Evolutionary conservation across 148 eudicot species (phyloP), one percentile per base, ranked within the genome.

Genomic region (Chenopodium berlandieri): DNA sequence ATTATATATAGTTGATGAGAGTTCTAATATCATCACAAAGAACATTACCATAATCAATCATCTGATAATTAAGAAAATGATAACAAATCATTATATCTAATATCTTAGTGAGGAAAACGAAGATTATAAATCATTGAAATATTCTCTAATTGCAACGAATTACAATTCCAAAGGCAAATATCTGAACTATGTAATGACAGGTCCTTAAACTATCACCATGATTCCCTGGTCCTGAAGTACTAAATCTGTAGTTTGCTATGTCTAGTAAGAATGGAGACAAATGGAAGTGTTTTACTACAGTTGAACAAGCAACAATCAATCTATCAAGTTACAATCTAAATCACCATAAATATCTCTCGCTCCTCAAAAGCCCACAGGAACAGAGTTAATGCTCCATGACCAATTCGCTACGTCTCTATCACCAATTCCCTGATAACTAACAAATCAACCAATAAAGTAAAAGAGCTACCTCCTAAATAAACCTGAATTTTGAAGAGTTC

Each of bases 401-500:
- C 11, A 62, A 37, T 31, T 31, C 32, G 2, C 32, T 31, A 31
- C 32, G 2, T 31, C 32, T 31, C 32, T 31, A 31, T 31, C 32
- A 2, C 32, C 32, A 31, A 31, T 37, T 9, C 6, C 32, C 58
- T 44, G 70, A 5, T 46, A 7, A 37, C 60, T 73, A 81, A 9
- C 13, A 16, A 2, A 75, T 3, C 60, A 17, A 56, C 11, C 56
- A 40, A 34, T 20, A 44, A n/a, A 4, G 32, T 17, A 27, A 22
- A 34, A 69, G 14, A 72, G n/a, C 90, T 90, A 91, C 78, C 86
- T 91, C 83, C 93, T 89, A 70, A 90, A 94, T 82, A 92, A 66
- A 69, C 96, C 94, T 25, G 94, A 91, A 83, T 81, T 85, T 62
- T 91, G 93, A 78, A 94, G 90, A 75, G 84, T 90, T 82, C 83